Evolutionary conservation across 1,284 basidiomycete genomes (phyloP), one percentile per base, ranked within the genome.

Genomic region (Ceratobasidium sp.): DNA sequence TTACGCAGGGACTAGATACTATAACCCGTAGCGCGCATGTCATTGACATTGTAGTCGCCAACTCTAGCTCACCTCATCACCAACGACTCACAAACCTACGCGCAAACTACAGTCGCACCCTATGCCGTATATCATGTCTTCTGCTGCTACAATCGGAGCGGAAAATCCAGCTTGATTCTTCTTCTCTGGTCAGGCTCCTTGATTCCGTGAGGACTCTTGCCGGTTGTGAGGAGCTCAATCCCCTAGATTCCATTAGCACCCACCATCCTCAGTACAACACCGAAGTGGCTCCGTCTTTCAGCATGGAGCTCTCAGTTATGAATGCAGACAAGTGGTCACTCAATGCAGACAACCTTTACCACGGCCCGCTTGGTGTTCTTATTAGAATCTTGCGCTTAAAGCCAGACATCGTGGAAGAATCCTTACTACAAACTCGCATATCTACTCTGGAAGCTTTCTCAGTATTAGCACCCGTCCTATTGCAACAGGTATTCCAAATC

Each of bases 401-500:
- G 2, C 23, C 59, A 3, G 23, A 32, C 23, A 30, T 43, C n/a
- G 9, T n/a, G 8, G 57, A 59, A 41, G 32, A 59, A n/a, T 35
- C 28, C 8, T 23, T 59, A 21, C 58, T 61, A 11, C 7, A 26
- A 5, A 44, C 23, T 28, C 58, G 58, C 35, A 43, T 44, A 38
- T 23, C 58, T 26, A 28, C 41, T 30, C 11, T 61, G 9, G 58
- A 46, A 21, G 41, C 58, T 14, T 46, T 61, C 26, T 61, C 58
- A 3, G 23, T 38, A 11, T 18, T 61, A 16, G 58, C 58, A 18
- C 58, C 58, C 9, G 23, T 61, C 1, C 16, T 61, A 16, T 21
- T 61, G 6, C 58, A 61, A 28, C 58, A 61, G 38, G 26, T 61
- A 4, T n/a, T 61, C 18, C 23, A n/a, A 28, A 13, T 61, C 1